Evolutionary conservation across 805 yeast genomes (phyloP).

Genomic region (Tetrapisispora arboricola): DNA sequence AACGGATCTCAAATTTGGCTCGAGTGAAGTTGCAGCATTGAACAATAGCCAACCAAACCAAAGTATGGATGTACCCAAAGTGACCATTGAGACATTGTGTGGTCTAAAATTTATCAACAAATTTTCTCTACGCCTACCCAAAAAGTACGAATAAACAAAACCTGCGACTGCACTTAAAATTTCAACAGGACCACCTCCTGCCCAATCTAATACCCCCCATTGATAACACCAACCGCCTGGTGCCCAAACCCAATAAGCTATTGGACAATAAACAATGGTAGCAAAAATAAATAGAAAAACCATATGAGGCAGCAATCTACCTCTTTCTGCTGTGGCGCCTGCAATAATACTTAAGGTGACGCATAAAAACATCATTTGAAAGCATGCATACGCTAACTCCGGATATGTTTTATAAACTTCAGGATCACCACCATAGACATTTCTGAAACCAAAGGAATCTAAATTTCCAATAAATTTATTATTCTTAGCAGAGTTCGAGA

Average conservation of each 20-base stretch:
- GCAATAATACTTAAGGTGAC: constrained; percentile 88
- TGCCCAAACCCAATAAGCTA: constrained; percentile 96
- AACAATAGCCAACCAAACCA: constrained; percentile 97
- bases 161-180: constrained; percentile 87
- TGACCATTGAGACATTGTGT: constrained; percentile 85
- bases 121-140: constrained; percentile 69
- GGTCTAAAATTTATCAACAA: constrained; percentile 84
- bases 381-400: constrained; percentile 72
- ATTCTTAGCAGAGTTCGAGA: constrained; percentile 56
- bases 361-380: constrained; percentile 84
- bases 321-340: constrained; percentile 91
- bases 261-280: constrained; percentile 85
- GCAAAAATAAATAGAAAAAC: constrained; percentile 81
- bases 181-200: constrained; percentile 98
- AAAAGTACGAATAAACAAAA: constrained; percentile 68
- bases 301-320: constrained; percentile 75
- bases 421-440: constrained; percentile 39
- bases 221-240: constrained; percentile 84
- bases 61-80: constrained; percentile 74
- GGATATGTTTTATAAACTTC: constrained; percentile 47
- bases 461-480: constrained; percentile 85
- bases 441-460: constrained; percentile 69
- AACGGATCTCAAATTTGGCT: constrained; percentile 73
- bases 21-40: constrained; percentile 81
- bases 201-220: constrained; percentile 92